phyloP scores from a whole-genome alignment of 257 asterid species.

The Leptodermis oblonga region DNA sequence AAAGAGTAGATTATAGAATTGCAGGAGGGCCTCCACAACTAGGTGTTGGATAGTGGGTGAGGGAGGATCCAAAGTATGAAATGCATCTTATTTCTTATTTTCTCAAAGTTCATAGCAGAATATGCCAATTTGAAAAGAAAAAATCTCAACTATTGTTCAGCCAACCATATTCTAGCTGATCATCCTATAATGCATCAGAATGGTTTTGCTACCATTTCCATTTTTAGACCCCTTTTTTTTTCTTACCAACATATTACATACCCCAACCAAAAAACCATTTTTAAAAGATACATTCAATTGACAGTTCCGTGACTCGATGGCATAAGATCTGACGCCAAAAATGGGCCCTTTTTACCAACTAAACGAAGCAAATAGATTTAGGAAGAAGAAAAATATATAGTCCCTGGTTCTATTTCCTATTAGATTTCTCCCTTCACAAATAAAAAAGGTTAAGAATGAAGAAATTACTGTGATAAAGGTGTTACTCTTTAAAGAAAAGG shows the following conservation, averaged over 20 bases:
- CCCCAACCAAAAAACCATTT: not conserved
- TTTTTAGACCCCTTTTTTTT: not conserved
- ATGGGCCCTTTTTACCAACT: constrained; percentile 1
- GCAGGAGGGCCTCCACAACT: constrained; percentile 7
- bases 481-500: not conserved
- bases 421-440: not conserved
- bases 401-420: not conserved
- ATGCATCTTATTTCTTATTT: not conserved
- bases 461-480: not conserved
- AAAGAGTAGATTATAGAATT: not conserved
- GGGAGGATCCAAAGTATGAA: not conserved
- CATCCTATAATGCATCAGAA: not conserved
- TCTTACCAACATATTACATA: not conserved
- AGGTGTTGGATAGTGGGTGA: not conserved
- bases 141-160: not conserved
- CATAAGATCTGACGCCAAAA: not conserved
- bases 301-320: not conserved
- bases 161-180: not conserved
- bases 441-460: not conserved
- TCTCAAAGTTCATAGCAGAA: not conserved
- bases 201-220: not conserved
- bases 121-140: not conserved
- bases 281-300: not conserved
- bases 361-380: not conserved
- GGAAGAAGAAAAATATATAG: not conserved